Conservation (phyloP, 2,329 filamentous ascomycete genomes). For the Cercospora sp. region DNA sequence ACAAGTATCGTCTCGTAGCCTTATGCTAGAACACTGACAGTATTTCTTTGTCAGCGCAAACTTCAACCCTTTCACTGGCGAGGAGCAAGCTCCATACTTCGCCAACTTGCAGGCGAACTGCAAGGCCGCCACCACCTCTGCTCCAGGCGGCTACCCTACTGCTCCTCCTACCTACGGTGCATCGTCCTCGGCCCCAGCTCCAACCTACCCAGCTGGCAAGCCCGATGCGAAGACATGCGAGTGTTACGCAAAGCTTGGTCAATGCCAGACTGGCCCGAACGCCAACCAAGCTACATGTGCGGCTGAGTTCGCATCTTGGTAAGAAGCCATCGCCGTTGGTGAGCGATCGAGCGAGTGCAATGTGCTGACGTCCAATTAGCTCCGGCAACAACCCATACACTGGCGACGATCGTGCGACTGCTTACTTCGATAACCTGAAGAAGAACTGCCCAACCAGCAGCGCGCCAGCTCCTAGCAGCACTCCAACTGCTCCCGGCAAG, state of each 20-base stretch:
- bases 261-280: neutral
- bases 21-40: neutral
- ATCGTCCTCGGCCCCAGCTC: neutral
- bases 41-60: neutral
- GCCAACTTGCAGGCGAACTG: neutral
- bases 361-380: neutral
- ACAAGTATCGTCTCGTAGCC: neutral
- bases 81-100: neutral
- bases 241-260: neutral
- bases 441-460: neutral
- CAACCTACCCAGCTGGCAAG: neutral
- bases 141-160: neutral
- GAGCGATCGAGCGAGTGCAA: too few species aligned
- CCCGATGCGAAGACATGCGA: neutral
- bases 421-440: neutral
- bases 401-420: neutral
- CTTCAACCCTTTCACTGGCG: neutral
- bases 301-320: neutral
- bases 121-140: neutral
- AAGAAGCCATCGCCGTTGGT: too few species aligned
- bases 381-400: neutral
- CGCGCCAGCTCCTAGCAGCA: neutral
- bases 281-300: neutral
- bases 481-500: neutral
- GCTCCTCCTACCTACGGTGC: neutral